Base-by-base conservation (phyloP, 2,329 filamentous ascomycete genomes). In the Sclerotinia glacialis region DNA sequence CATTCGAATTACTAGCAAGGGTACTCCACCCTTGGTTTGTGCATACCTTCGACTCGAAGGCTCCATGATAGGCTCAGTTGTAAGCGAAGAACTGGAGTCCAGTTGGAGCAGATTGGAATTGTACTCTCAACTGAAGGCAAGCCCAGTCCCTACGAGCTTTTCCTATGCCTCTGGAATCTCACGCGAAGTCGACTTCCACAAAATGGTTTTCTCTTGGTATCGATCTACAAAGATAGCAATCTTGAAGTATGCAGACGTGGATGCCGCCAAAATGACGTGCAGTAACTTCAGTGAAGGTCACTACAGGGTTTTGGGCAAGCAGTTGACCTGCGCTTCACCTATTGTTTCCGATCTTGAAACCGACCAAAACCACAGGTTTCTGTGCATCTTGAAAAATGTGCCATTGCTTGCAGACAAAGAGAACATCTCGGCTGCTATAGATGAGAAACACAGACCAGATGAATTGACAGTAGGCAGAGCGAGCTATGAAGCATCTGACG, bases 1-100 rank as follows among this genome's bases (percentile, higher is more conserved):
- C 47, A 59, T 70, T 59, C 67, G 67, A 26, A 69, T 69, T 40
- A 53, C 62, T 18, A 31, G 42, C 11, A 31, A n/a, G 1, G 42
- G 26, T 9, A 59, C 3, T 9, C 26, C 26, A 5, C 28, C 11
- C 18, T 47, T 26, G 5, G 3, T 46, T n/a, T 46, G 14, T 23
- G 21, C 42, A 14, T 47, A 47, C 5, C 42, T 59, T 31, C 28
- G 42, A 47, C 11, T 47, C 12, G 56, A 47, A 46, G 5, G 21
- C n/a, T 23, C 42, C 21, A 47, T 16, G 12, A 5, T 47, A 16
- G 42, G 42, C 28, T 44, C 56, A 31, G 11, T 18, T 34, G 3
- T 59, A 8, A 34, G 42, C 56, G 3, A 34, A 59, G 5, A 59
- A 9, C n/a, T 59, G 4, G 21, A 59, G 12, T 47, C 56, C 1